A percentile compares a stretch with the other conserved stretches of the same genome.
These are phyloP conservation scores for Myriosclerotinia curreyana DNA, from an alignment of 2,329 filamentous ascomycete genomes.

Conservation along the genomic window DNA sequence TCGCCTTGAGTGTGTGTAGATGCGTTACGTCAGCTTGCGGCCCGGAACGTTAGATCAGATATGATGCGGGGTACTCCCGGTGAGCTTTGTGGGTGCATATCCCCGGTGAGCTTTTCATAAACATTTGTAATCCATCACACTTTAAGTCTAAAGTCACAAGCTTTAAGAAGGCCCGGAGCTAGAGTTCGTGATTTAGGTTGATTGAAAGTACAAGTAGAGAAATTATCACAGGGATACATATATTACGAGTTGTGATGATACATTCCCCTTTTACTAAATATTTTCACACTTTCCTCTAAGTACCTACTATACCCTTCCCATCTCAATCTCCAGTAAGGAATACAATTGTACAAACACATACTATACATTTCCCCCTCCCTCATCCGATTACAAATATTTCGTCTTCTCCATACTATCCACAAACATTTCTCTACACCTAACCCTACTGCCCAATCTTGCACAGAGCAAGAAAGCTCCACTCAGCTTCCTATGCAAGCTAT, in stretches of 20 bases:
- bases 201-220: background rate
- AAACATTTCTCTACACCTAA: constrained; percentile 80
- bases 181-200: no score
- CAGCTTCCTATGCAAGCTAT: constrained; percentile 89
- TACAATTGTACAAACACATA: background rate
- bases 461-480: constrained; percentile 94
- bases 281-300: background rate
- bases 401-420: constrained; percentile 42
- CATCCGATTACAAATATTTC: constrained; percentile 23
- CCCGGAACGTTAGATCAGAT: background rate
- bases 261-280: background rate
- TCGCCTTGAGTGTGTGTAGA: background rate
- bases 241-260: background rate
- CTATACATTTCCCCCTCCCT: background rate
- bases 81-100: background rate
- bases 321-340: background rate
- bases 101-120: no score
- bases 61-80: constrained; percentile 1
- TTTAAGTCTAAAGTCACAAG: no score
- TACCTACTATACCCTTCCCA: background rate
- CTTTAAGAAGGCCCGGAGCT: no score
- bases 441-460: constrained; percentile 77
- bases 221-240: background rate
- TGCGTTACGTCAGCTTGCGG: constrained; percentile 1
- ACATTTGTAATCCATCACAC: no score